Evolutionary conservation across 441 rosid species (phyloP).

Genomic region (Iberis amara): DNA sequence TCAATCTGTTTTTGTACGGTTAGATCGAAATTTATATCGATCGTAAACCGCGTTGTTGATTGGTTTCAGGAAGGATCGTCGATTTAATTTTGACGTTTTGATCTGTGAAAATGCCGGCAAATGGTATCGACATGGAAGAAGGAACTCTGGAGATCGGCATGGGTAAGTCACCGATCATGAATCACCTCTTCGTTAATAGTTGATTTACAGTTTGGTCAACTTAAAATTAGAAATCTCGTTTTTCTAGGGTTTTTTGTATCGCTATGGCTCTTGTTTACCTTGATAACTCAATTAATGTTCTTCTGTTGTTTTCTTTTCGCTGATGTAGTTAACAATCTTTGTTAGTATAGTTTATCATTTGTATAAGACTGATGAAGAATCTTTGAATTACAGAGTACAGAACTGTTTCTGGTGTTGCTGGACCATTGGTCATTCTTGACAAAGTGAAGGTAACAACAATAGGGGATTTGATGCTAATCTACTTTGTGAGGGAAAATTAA

Average conservation of each 20-base stretch:
- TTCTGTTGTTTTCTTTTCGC: too few relatives aligned
- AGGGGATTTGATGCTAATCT: not conserved
- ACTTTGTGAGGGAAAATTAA: not conserved
- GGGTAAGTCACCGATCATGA: slow-evolving; percentile 48
- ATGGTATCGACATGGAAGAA: slow-evolving; percentile 47
- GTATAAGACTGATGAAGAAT: slow-evolving; percentile 16
- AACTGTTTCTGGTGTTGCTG: slow-evolving; percentile 39
- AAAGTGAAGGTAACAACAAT: slow-evolving; percentile 41
- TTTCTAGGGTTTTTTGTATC: too few relatives aligned
- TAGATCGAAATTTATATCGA: slow-evolving; percentile 8
- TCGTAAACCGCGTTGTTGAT: not conserved
- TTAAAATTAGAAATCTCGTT: too few relatives aligned
- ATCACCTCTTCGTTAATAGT: too few relatives aligned
- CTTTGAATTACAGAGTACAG: slow-evolving; percentile 39
- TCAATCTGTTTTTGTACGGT: not conserved
- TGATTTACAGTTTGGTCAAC: too few relatives aligned
- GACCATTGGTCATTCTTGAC: slow-evolving; percentile 38
- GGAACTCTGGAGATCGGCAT: slow-evolving; percentile 83
- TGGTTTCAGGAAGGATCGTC: not conserved
- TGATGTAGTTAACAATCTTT: not conserved
- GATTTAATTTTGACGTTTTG: slow-evolving; percentile 16
- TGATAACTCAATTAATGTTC: too few relatives aligned
- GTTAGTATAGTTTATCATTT: not conserved
- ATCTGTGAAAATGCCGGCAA: slow-evolving; percentile 44
- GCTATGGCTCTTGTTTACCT: too few relatives aligned